phyloP scores from a whole-genome alignment of 202 grass and related monocot species.

The Panicum virgatum region DNA sequence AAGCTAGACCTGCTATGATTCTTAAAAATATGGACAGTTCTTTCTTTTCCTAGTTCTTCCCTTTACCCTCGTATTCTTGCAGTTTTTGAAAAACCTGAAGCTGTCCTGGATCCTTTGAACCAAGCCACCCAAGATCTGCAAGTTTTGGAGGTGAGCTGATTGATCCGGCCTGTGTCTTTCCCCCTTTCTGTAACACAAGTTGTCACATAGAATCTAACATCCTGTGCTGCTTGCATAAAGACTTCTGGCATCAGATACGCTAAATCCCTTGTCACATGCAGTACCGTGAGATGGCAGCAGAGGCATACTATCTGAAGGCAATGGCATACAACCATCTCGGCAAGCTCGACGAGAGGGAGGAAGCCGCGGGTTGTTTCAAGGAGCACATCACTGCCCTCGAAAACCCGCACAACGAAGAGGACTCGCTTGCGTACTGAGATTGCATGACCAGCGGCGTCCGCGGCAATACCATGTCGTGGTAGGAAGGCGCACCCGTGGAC shows the following conservation, averaged over 20 bases:
- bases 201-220: background rate
- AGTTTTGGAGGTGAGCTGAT: slow-evolving; percentile 79
- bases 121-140: slow-evolving; percentile 83
- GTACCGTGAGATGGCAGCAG: slow-evolving; percentile 91
- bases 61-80: slow-evolving; percentile 17
- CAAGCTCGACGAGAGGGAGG: slow-evolving; percentile 66
- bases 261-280: slow-evolving; percentile 22
- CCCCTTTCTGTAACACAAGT: background rate
- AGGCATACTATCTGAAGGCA: slow-evolving; percentile 85
- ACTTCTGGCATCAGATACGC: background rate
- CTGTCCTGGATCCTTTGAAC: slow-evolving; percentile 78
- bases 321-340: slow-evolving; percentile 67
- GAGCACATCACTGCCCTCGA: slow-evolving; percentile 59
- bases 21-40: background rate
- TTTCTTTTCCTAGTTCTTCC: background rate
- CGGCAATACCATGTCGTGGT: no score
- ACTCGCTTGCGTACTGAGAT: slow-evolving; percentile 29
- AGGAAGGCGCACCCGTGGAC: no score
- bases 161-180: background rate
- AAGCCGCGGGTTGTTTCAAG: slow-evolving; percentile 66
- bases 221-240: background rate
- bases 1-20: background rate
- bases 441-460: background rate
- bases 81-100: slow-evolving; percentile 63
- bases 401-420: slow-evolving; percentile 58